phyloP scores from a whole-genome alignment of 129 eudicot species.

The Gnaphalium uliginosum region DNA sequence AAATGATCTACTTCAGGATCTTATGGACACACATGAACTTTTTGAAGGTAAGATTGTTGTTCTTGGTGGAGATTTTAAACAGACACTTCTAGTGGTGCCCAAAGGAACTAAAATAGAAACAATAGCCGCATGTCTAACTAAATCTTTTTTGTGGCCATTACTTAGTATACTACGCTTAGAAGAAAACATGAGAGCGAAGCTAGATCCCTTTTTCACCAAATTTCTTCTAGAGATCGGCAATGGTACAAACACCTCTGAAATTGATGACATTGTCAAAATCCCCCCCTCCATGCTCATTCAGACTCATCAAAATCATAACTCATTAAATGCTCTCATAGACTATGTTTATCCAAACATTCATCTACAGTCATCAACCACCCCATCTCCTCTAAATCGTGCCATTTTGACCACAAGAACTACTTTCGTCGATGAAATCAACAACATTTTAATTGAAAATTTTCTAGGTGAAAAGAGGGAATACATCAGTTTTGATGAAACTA shows the following conservation, averaged over 20 bases:
- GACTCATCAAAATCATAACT: background rate
- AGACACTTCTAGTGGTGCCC: background rate
- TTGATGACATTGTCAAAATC: background rate
- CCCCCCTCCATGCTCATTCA: background rate
- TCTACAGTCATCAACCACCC: background rate
- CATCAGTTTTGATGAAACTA: background rate
- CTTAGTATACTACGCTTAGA: background rate
- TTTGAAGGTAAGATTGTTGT: too few relatives aligned
- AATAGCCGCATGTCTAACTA: background rate
- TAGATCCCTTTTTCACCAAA: background rate
- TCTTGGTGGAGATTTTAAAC: too few relatives aligned
- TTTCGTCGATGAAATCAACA: background rate
- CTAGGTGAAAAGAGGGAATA: slow-evolving; percentile 5
- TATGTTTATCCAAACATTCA: background rate
- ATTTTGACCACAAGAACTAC: slow-evolving; percentile 21
- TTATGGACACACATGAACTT: too few relatives aligned
- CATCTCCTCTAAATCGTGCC: background rate
- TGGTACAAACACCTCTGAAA: slow-evolving; percentile 1
- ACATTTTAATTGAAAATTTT: background rate
- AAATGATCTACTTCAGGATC: background rate
- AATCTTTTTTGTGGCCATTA: background rate
- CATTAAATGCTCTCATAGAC: background rate
- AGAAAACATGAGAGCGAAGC: slow-evolving; percentile 13
- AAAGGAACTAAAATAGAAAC: slow-evolving; percentile 1
- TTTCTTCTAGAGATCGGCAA: background rate